Evolutionary conservation across 768 basidiomycete genomes (phyloP).

Genomic region (Neoboletus brunneissimus): DNA sequence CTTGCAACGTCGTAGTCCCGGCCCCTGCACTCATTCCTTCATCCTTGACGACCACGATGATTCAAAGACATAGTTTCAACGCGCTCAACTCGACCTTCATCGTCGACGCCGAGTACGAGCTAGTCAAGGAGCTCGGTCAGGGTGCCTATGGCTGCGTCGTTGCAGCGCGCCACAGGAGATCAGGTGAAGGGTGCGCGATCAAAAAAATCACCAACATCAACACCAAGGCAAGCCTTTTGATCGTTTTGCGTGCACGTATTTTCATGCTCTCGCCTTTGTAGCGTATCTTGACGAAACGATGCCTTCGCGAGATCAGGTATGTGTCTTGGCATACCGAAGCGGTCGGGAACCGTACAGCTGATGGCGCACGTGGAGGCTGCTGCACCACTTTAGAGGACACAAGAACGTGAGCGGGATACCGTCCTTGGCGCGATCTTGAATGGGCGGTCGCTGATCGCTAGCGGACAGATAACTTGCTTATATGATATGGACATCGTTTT

Average conservation of each 20-base stretch:
- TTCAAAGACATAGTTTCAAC: constrained; percentile 77
- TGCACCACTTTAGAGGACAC: constrained; percentile 98
- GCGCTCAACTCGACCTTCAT: constrained; percentile 84
- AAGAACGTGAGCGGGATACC: constrained; percentile 73
- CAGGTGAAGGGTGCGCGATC: constrained; percentile 89
- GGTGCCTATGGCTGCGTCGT: constrained; percentile 94
- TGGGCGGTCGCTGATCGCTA: constrained; percentile 1
- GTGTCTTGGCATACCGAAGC: constrained; percentile 17
- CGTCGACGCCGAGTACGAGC: constrained; percentile 87
- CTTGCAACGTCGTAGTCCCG: neutral
- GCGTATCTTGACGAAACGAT: constrained; percentile 96
- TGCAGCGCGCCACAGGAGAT: constrained; percentile 75
- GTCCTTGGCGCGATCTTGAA: constrained; percentile 1
- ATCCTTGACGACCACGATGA: constrained; percentile 29
- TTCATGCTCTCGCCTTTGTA: constrained; percentile 29
- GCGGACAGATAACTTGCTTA: constrained; percentile 82
- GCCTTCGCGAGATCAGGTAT: constrained; percentile 90
- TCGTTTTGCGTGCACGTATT: constrained; percentile 3
- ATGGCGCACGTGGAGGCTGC: constrained; percentile 49
- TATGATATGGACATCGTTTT: constrained; percentile 99
- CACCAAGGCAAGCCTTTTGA: constrained; percentile 61
- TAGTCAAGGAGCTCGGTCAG: constrained; percentile 95
- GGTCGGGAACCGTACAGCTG: constrained; percentile 2
- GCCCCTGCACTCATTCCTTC: constrained; percentile 1
- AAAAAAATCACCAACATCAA: constrained; percentile 97